Evolutionary conservation across 768 basidiomycete genomes (phyloP).

Genomic region (Hemileccinum impolitum): DNA sequence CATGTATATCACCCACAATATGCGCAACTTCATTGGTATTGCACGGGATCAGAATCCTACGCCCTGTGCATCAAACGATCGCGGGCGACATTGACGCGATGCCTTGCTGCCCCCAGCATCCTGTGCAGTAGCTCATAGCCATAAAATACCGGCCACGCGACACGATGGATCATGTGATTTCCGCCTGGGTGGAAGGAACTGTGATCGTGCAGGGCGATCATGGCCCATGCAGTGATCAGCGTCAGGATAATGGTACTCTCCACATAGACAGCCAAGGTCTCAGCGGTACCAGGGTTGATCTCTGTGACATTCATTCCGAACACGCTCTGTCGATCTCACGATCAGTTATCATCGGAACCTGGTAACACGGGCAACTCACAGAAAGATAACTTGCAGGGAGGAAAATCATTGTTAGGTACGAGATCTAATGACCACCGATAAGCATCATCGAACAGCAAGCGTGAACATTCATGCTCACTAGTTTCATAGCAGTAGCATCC

Average conservation of each 20-base stretch:
- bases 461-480: conserved; percentile 9
- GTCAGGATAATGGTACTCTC: conserved; percentile 49
- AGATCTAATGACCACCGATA: conserved; percentile 34
- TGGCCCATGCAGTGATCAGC: conserved; percentile 50
- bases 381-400: conserved; percentile 50
- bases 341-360: not conserved
- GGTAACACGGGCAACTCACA: conserved; percentile 11
- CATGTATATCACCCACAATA: not conserved
- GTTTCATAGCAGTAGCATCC: conserved; percentile 41
- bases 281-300: conserved; percentile 26
- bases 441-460: not conserved
- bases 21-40: not conserved
- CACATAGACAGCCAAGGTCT: conserved; percentile 38
- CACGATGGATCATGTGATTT: conserved; percentile 7
- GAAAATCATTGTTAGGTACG: conserved; percentile 61
- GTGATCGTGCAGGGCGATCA: conserved; percentile 47
- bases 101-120: not conserved
- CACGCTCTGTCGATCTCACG: conserved; percentile 26
- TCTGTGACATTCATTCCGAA: conserved; percentile 31
- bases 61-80: no score
- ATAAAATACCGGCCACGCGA: conserved; percentile 20
- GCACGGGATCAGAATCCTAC: not conserved
- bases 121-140: not conserved
- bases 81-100: not conserved
- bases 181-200: conserved; percentile 21